phyloP scores from a whole-genome alignment of 345 rosid genomes.

The Eucalyptus curtisii region DNA sequence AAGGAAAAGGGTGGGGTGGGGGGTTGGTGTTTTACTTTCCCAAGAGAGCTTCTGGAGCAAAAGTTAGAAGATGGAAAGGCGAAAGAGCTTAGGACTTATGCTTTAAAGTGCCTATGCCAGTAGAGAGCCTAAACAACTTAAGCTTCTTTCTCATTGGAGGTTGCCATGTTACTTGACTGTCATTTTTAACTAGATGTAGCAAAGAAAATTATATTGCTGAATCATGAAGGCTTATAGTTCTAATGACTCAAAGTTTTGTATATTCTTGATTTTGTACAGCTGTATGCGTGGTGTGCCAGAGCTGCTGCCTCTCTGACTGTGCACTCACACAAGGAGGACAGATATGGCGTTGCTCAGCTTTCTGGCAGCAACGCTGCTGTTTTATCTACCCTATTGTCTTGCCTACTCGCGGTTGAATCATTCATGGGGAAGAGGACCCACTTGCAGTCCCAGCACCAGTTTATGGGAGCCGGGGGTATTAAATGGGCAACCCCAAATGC shows the following conservation, averaged over 20 bases:
- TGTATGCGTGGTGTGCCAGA: conserved; percentile 79
- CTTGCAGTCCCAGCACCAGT: conserved; percentile 47
- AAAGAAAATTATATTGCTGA: neutral
- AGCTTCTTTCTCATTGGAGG: neutral
- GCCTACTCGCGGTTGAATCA: conserved; percentile 73
- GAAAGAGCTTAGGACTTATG: neutral
- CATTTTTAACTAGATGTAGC: neutral
- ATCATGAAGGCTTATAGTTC: neutral
- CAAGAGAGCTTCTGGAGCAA: neutral
- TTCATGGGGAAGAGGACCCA: conserved; percentile 76
- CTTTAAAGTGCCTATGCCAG: neutral
- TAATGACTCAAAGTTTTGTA: neutral
- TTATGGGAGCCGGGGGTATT: conserved; percentile 60
- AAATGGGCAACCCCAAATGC: conserved; percentile 53
- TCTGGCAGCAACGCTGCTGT: conserved; percentile 75
- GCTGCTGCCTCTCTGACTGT: conserved; percentile 55
- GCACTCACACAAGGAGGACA: conserved; percentile 66
- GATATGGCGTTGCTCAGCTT: conserved; percentile 89
- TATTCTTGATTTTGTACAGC: conserved; percentile 16
- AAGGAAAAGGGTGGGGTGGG: neutral
- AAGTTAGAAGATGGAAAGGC: neutral
- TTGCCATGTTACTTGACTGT: neutral
- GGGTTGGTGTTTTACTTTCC: neutral
- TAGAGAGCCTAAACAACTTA: neutral
- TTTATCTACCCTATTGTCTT: conserved; percentile 59